Evolutionary conservation across 2,329 filamentous ascomycete species (phyloP).

Genomic region (Cytospora leucostoma): DNA sequence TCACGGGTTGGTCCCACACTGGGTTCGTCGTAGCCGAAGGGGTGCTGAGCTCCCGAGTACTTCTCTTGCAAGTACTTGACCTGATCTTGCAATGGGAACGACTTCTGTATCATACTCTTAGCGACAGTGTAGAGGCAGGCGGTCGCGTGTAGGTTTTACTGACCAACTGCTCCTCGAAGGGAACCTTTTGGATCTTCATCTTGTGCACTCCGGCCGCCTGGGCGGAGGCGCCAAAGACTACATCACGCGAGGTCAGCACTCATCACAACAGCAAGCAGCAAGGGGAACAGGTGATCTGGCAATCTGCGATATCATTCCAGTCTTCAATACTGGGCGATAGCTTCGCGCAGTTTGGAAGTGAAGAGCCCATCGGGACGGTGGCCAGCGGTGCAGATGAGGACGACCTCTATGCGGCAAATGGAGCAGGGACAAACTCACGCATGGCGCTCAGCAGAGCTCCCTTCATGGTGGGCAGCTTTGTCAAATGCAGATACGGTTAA

Average conservation of each 20-base stretch:
- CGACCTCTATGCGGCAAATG: constrained; percentile 15
- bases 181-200: constrained; percentile 97
- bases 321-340: not conserved
- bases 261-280: constrained; percentile 65
- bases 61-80: constrained; percentile 86
- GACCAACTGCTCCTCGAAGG: constrained; percentile 89
- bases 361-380: constrained; percentile 6
- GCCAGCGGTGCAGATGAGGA: not conserved
- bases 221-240: constrained; percentile 59
- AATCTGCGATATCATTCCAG: not conserved
- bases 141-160: constrained; percentile 39
- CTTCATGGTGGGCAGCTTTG: constrained; percentile 70
- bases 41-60: constrained; percentile 70
- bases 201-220: constrained; percentile 81
- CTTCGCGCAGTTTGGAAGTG: not conserved
- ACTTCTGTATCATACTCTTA: constrained; percentile 55
- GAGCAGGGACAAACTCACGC: constrained; percentile 22
- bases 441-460: constrained; percentile 68
- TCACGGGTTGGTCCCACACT: constrained; percentile 38
- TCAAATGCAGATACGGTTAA: constrained; percentile 6
- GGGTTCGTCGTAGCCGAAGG: constrained; percentile 25
- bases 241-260: constrained; percentile 19
- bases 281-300: not conserved
- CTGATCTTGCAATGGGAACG: constrained; percentile 78
- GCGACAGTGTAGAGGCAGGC: not conserved